Percentiles rank a stretch among this genome's conserved stretches.
phyloP scores from a whole-genome alignment of 805 yeast species.

The Lipomyces kockii region DNA sequence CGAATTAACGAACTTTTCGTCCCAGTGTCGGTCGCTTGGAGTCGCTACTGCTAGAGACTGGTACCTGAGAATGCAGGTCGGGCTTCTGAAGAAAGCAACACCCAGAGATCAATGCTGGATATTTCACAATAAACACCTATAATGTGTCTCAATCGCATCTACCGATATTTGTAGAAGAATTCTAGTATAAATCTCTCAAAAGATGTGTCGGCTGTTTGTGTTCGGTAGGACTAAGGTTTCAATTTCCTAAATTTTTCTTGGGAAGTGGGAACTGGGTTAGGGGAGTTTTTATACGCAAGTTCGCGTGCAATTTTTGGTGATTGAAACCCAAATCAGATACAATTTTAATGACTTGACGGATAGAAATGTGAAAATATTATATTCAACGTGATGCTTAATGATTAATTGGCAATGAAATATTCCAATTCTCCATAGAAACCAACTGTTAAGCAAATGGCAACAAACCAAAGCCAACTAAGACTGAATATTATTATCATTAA shows the following conservation, averaged over 20 bases:
- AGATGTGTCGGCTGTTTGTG: not conserved
- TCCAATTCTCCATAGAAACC: too few relatives aligned
- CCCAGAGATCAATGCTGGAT: not conserved
- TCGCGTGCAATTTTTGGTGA: not conserved
- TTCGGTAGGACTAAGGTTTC: not conserved
- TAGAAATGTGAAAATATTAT: too few relatives aligned
- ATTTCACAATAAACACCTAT: not conserved
- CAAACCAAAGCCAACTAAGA: too few relatives aligned
- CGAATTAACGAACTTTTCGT: not conserved
- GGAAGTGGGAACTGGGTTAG: not conserved
- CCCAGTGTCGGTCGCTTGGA: not conserved
- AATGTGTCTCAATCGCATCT: not conserved
- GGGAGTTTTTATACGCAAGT: not conserved
- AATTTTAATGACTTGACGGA: too few relatives aligned
- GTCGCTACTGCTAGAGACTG: not conserved
- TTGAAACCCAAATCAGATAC: too few relatives aligned
- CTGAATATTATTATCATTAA: too few relatives aligned
- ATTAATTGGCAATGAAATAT: too few relatives aligned
- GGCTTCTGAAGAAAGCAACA: not conserved
- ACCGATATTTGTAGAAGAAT: not conserved
- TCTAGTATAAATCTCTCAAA: not conserved
- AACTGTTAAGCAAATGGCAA: too few relatives aligned
- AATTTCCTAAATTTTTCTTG: not conserved
- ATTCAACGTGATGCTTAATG: too few relatives aligned
- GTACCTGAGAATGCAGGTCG: not conserved